Evolutionary conservation across 768 basidiomycete species (phyloP), one percentile per base, ranked within the genome.

Genomic region (Erythrobasidium yunnanense): DNA sequence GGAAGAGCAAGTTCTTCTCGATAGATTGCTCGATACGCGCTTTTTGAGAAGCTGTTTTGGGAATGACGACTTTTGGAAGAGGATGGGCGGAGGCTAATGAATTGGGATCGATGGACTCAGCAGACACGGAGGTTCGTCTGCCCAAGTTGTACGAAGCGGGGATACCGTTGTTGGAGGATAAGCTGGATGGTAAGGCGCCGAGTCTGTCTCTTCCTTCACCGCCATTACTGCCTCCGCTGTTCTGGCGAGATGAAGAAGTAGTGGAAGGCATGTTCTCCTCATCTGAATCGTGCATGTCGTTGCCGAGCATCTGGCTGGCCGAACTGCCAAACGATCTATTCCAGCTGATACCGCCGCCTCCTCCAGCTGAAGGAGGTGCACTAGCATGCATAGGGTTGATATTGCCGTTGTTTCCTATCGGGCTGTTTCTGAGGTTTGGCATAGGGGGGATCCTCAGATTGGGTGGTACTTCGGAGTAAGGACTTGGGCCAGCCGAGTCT

Each of bases 61-160:
- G 90, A 7, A 87, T 81, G n/a, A 72, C 66, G 0, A 75, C 74
- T 58, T 74, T 77, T 8, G 71, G 65, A 17, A 68, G 51, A 20
- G 50, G 54, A 53, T 62, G 27, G 22, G 83, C 82, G 69, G 86
- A 83, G 67, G 80, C 74, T 66, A 79, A 79, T 73, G 83, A 82
- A 75, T 87, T 83, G 58, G 95, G 83, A n/a, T 83, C 83, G 74
- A 97, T 90, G 2, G 91, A 90, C 76, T 99, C 95, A 3, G 95
- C 95, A 60, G 88, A 90, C 66, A 99, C 90, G 35, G 92, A 96
- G 1, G 88, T 87, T 46, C 95, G 85, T 35, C 95, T 84, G 30
- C 89, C 89, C 74, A 96, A 74, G 84, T 88, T 72, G 84, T 87
- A 76, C 15, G 76, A 71, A 83, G 85, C 25, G 85, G 88, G 76